Evolutionary conservation across 441 rosid genomes (phyloP).

Genomic region (Gossypium davidsonii): DNA sequence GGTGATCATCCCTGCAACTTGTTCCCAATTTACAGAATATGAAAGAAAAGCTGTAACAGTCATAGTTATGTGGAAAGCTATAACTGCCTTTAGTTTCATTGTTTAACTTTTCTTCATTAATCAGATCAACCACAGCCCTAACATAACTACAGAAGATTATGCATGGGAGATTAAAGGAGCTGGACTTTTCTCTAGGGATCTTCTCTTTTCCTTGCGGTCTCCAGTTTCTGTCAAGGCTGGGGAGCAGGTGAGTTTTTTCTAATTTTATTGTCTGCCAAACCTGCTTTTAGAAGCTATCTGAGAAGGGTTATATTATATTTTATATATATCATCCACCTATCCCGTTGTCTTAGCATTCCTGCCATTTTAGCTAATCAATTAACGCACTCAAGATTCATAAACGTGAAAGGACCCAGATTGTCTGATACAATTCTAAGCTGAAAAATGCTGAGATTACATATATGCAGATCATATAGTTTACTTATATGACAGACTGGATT

Average conservation of each 20-base stretch:
- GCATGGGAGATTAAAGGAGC: conserved; percentile 93
- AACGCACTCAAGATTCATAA: neutral
- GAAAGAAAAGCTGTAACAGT: neutral
- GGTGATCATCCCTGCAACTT: neutral
- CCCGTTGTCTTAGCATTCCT: neutral
- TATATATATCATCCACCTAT: conserved; percentile 4
- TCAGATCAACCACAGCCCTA: conserved; percentile 84
- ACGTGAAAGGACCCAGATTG: neutral
- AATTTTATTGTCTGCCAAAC: too few relatives aligned
- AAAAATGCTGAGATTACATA: neutral
- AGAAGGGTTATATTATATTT: too few relatives aligned
- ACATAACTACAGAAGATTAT: conserved; percentile 63
- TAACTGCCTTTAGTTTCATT: neutral
- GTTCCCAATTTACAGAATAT: neutral
- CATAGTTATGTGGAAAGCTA: too few relatives aligned
- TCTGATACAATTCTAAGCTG: neutral
- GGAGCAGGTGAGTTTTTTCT: conserved; percentile 52
- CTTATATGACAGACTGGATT: too few relatives aligned
- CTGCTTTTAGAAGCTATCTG: too few relatives aligned
- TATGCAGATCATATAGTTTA: neutral
- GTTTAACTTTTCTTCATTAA: conserved; percentile 23
- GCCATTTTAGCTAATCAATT: neutral
- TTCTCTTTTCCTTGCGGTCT: conserved; percentile 69
- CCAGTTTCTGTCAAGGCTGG: conserved; percentile 82
- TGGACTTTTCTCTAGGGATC: conserved; percentile 82